A percentile compares a stretch with the other conserved stretches of the same genome.
Evolutionary conservation across 2,329 filamentous ascomycete species (phyloP).

Genomic region (Scedosporium aurantiacum): DNA sequence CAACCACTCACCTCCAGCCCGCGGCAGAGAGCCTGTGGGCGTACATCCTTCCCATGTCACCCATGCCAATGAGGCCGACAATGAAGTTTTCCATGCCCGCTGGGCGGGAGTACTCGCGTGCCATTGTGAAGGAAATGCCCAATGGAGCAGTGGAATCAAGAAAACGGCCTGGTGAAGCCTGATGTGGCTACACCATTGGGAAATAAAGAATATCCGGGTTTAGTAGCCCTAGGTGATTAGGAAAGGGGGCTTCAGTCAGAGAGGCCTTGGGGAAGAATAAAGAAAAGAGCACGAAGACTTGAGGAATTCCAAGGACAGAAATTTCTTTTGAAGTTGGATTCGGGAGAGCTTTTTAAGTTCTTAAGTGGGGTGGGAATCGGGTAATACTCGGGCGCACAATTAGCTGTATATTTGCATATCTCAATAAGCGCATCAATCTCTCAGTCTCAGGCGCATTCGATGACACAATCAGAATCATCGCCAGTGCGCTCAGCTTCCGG

Average conservation of each 20-base stretch:
- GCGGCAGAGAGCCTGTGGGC: slow-evolving; percentile 76
- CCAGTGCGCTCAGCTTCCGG: too few species aligned
- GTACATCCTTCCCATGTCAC: slow-evolving; percentile 99
- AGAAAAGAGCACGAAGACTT: neutral
- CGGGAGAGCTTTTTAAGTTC: neutral
- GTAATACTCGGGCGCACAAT: neutral
- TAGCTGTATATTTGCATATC: neutral
- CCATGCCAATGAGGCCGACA: slow-evolving; percentile 96
- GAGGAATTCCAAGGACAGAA: neutral
- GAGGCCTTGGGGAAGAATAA: neutral
- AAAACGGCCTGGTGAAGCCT: neutral
- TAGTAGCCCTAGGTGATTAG: neutral
- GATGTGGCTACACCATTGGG: neutral
- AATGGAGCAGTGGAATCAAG: neutral
- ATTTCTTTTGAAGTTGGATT: neutral
- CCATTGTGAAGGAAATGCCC: neutral
- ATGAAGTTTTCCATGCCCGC: slow-evolving; percentile 54
- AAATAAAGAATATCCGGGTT: neutral
- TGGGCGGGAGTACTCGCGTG: slow-evolving; percentile 1
- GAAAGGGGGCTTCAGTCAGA: neutral
- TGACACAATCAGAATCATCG: too few species aligned
- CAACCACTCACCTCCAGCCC: slow-evolving; percentile 73
- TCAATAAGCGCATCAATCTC: neutral
- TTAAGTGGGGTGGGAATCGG: neutral
- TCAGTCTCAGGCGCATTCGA: too few species aligned